Evolutionary conservation across 768 basidiomycete genomes (phyloP), one percentile per base, ranked within the genome.

Genomic region (Kwoniella europaea): DNA sequence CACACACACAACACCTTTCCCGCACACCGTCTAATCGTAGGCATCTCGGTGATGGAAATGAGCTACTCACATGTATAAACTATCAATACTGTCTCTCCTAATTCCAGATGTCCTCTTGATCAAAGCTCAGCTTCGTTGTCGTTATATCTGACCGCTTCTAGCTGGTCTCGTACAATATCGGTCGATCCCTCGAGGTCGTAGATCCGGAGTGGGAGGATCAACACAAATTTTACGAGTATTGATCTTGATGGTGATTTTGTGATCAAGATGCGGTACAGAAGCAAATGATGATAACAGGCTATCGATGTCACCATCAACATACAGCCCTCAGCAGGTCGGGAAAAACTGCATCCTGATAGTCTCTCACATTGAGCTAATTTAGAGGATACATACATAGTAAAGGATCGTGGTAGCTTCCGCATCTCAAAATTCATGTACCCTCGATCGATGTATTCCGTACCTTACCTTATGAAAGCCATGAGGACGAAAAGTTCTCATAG

Each of bases 51-150:
- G 46, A 50, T 18, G 54, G 10, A 22, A 55, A 12, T 20, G 46
- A 50, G 46, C 46, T 50, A 50, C 46, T 50, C 46, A 50, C 46
- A 15, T 15, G 18, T 50, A 18, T 18, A 50, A 50, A 50, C 13
- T 50, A 15, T 4, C 18, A 18, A 18, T 50, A 50, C 46, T 18
- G 46, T 50, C 46, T 18, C 13, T 50, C 18, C 46, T 6, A 50
- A 9, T 6, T 35, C 7, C 35, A 35, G 35, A 35, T 61, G n/a
- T 43, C 35, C 15, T 44, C 42, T 6, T 22, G 9, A 18, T 43
- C 59, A 35, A 61, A 61, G 59, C 59, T 61, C 59, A 61, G 59
- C 59, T 61, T 44, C 59, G 57, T 59, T 59, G 29, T 29, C 27
- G 13, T 61, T 15, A 50, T 13, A 50, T 50, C 15, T 24, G 59